Percentiles rank a stretch among this genome's conserved stretches.
Conservation (phyloP, 1,284 basidiomycete genomes). For the Mycena citricolor region DNA sequence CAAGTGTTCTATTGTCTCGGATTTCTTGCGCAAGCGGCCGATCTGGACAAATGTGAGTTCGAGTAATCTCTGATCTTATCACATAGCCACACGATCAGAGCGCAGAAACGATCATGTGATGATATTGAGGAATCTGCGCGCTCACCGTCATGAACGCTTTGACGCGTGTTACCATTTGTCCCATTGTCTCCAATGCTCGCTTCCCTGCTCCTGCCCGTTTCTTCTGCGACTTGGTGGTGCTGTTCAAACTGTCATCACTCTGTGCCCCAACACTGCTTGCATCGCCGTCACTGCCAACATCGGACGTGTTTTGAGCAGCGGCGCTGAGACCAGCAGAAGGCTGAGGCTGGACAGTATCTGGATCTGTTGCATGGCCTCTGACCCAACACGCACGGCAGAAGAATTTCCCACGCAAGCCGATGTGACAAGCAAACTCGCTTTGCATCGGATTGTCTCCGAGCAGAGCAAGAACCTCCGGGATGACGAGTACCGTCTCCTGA, state of each 20-base stretch:
- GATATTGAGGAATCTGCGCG: not conserved
- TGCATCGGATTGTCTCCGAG: conserved; percentile 42
- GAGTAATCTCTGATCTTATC: not conserved
- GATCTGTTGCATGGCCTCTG: conserved; percentile 17
- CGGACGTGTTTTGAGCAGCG: not conserved
- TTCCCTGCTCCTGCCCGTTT: not conserved
- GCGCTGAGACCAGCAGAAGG: not conserved
- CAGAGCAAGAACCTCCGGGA: conserved; percentile 32
- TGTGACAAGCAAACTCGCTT: conserved; percentile 38
- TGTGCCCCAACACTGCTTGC: not conserved
- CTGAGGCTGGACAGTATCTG: not conserved
- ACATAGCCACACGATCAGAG: not conserved
- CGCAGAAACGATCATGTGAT: too few relatives aligned
- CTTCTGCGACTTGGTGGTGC: not conserved
- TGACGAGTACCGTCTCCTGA: conserved; percentile 28
- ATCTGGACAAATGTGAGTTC: conserved; percentile 10
- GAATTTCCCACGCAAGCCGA: conserved; percentile 33
- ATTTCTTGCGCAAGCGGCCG: conserved; percentile 14
- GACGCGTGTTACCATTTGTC: conserved; percentile 21
- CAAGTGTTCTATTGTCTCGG: conserved; percentile 23
- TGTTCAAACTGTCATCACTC: not conserved
- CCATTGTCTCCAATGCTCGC: conserved; percentile 10
- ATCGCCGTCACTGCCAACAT: not conserved
- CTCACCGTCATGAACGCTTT: conserved; percentile 23
- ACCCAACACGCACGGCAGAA: conserved; percentile 36